phyloP scores from a whole-genome alignment of 1,284 basidiomycete species.

The Prillingera fragicola region DNA sequence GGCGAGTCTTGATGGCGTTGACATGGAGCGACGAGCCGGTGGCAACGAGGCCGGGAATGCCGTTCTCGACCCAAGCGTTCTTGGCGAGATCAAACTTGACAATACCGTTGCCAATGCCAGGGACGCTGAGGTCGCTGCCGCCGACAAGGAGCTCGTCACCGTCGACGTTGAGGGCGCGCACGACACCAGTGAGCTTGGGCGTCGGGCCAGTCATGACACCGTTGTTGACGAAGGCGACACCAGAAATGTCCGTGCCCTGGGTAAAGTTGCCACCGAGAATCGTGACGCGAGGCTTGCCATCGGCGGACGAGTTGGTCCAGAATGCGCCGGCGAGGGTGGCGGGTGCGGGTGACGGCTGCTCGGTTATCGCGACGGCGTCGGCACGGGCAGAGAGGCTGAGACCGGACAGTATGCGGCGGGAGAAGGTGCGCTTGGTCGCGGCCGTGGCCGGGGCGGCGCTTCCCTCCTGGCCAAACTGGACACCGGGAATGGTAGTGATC shows the following conservation, averaged over 20 bases:
- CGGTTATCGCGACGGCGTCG: constrained; percentile 39
- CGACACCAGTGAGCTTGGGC: constrained; percentile 59
- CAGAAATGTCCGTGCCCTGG: constrained; percentile 49
- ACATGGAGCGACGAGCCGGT: constrained; percentile 60
- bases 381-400: constrained; percentile 53
- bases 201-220: constrained; percentile 55
- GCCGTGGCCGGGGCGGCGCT: constrained; percentile 18
- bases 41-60: constrained; percentile 26
- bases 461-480: constrained; percentile 31
- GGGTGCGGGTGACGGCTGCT: constrained; percentile 60
- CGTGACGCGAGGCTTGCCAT: constrained; percentile 55
- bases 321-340: constrained; percentile 81
- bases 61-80: constrained; percentile 58
- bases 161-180: constrained; percentile 63
- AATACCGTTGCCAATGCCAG: constrained; percentile 54
- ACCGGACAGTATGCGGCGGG: constrained; percentile 20
- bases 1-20: constrained; percentile 65
- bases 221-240: constrained; percentile 65
- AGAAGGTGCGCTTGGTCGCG: neutral
- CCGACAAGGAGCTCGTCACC: constrained; percentile 67
- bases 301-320: constrained; percentile 74
- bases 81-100: constrained; percentile 67
- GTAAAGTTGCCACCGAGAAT: constrained; percentile 90
- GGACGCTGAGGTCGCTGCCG: constrained; percentile 52
- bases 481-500: constrained; percentile 30